Percentiles rank a stretch among this genome's conserved stretches.
phyloP scores from a whole-genome alignment of 148 eudicot species.

The Vaccinium vitisidaea region DNA sequence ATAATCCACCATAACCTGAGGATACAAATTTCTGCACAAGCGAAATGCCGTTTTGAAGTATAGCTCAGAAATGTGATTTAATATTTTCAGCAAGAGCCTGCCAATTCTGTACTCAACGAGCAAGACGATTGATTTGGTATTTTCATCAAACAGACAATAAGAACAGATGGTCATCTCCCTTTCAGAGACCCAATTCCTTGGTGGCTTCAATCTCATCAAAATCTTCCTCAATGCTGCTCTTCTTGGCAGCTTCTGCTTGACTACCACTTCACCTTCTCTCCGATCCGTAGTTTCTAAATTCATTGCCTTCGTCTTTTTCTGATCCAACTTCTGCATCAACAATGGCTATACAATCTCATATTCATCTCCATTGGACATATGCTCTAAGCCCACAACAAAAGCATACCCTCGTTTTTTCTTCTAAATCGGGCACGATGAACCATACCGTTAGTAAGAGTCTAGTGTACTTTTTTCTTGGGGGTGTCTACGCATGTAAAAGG shows the following conservation, averaged over 20 bases:
- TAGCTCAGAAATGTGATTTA: not conserved
- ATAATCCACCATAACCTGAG: constrained; percentile 5
- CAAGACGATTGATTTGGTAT: not conserved
- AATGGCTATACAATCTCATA: not conserved
- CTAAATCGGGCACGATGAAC: no score
- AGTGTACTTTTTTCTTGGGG: no score
- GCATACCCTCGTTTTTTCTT: no score
- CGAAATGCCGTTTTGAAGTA: not conserved
- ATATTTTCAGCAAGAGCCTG: not conserved
- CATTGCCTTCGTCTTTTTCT: constrained; percentile 21
- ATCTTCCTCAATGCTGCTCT: constrained; percentile 53
- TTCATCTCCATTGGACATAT: no score
- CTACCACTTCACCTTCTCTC: constrained; percentile 24
- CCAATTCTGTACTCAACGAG: not conserved
- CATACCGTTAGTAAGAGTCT: no score
- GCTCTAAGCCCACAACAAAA: no score
- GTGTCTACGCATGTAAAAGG: no score
- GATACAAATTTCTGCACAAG: not conserved
- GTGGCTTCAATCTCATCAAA: constrained; percentile 89
- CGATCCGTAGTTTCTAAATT: constrained; percentile 26
- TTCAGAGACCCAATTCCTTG: constrained; percentile 71
- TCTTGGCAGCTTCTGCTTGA: constrained; percentile 29
- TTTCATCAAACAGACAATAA: not conserved
- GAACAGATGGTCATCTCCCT: constrained; percentile 5
- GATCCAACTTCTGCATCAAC: constrained; percentile 37